phyloP scores from a whole-genome alignment of 1,139 yeast genomes.

The Kodamaea fungicola region DNA sequence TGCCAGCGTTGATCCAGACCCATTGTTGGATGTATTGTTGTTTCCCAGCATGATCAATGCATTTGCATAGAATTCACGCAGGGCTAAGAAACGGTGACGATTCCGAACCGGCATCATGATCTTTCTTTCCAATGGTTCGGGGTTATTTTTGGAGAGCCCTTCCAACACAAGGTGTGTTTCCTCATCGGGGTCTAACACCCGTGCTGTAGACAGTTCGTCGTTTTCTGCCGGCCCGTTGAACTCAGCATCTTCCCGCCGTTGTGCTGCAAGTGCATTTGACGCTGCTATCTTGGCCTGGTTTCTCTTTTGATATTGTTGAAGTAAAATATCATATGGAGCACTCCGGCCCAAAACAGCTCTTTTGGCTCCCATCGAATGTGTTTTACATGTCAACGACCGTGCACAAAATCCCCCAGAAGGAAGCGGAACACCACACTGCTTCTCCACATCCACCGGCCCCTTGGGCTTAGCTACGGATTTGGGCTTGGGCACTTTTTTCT shows the following conservation, averaged over 20 bases:
- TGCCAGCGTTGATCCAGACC: slow-evolving; percentile 16
- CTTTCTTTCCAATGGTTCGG: slow-evolving; percentile 78
- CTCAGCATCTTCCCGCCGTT: slow-evolving; percentile 45
- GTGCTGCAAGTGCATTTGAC: slow-evolving; percentile 66
- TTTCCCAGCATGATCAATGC: slow-evolving; percentile 44
- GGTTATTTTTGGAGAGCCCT: slow-evolving; percentile 79
- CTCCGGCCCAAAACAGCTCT: slow-evolving; percentile 92
- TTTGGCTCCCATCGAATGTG: slow-evolving; percentile 98
- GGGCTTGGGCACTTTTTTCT: slow-evolving; percentile 45
- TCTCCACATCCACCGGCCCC: slow-evolving; percentile 89
- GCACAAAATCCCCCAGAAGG: slow-evolving; percentile 95
- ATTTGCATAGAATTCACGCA: slow-evolving; percentile 79
- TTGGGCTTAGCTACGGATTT: slow-evolving; percentile 59
- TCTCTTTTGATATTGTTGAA: slow-evolving; percentile 87
- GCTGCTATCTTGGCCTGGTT: slow-evolving; percentile 91
- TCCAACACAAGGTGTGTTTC: slow-evolving; percentile 91
- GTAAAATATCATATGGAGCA: slow-evolving; percentile 82
- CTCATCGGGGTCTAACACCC: slow-evolving; percentile 69
- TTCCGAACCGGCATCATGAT: slow-evolving; percentile 67
- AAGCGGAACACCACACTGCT: slow-evolving; percentile 92
- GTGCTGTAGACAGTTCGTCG: slow-evolving; percentile 19
- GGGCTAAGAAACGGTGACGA: slow-evolving; percentile 70
- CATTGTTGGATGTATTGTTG: slow-evolving; percentile 15
- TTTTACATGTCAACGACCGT: slow-evolving; percentile 90
- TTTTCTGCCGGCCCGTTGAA: slow-evolving; percentile 28